Base-by-base conservation (phyloP, 768 basidiomycete species). In the Trametes maxima region DNA sequence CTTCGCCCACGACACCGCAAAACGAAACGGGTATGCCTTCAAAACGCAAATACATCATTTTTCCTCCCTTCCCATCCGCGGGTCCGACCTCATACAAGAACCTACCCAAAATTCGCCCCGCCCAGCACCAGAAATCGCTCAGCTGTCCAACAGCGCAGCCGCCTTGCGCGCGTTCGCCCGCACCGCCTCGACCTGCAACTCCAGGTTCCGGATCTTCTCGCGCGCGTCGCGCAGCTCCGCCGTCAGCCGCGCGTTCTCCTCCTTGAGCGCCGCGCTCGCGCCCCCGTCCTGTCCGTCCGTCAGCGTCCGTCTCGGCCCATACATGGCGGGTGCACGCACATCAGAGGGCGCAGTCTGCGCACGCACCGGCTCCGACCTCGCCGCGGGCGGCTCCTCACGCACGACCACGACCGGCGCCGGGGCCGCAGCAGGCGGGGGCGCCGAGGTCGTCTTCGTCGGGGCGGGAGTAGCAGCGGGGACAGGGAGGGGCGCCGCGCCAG, bases 121-220 rank as follows among this genome's bases (percentile, higher is more conserved):
- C 39, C 39, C 17, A 4, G 14, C 39, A 40, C 39, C 39, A 19
- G n/a, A 24, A 19, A 14, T 13, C 59, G 39, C 52, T 67, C 57
- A 70, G 46, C 63, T 54, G 14, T 70, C 70, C 28, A 93, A 71
- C 39, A 87, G 78, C 70, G 89, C 83, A 13, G 88, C 88, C 2
- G 90, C 91, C 69, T 84, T 89, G 68, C 84, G 79, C 58, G 91
- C 89, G 68, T 93, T 94, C 17, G 86, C 85, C 59, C 82, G 82
- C 65, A 91, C 73, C 14, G 80, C 79, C 76, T 94, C 92, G 19
- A 94, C 84, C 75, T 92, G 89, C 60, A 94, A 71, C 76, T 95
- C 93, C 51, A 95, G 74, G 67, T 88, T 88, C 59, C 94, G 80
- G 54, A 95, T 94, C 77, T 89, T 85, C 74, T 87, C 86, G 40